A percentile compares a stretch with the other conserved stretches of the same genome.
Conservation (phyloP, 202 grass and related monocot species). For the Zizania palustris region DNA sequence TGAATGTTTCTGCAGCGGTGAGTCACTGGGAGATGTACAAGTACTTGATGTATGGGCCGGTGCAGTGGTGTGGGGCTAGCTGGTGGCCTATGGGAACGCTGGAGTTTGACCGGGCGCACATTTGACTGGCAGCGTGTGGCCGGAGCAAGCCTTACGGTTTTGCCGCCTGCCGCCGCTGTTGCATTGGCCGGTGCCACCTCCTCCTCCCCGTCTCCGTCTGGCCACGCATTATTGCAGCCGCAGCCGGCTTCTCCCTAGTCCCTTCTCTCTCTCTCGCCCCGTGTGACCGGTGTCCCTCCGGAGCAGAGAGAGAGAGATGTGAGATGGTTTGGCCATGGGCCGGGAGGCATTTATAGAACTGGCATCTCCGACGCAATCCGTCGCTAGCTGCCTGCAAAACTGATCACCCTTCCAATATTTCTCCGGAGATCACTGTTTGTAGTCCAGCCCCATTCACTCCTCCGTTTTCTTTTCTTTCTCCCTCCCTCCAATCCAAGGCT, state of each 20-base stretch:
- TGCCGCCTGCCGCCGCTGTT: slow-evolving; percentile 38
- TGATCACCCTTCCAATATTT: too few species aligned
- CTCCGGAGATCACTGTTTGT: too few species aligned
- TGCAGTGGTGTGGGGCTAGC: too few species aligned
- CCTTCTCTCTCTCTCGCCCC: not conserved
- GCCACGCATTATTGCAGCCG: slow-evolving; percentile 44
- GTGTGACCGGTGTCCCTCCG: not conserved
- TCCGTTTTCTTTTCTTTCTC: too few species aligned
- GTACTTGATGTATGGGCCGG: too few species aligned
- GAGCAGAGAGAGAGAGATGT: not conserved
- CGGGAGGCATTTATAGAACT: too few species aligned
- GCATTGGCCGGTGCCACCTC: slow-evolving; percentile 41
- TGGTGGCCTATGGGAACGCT: not conserved
- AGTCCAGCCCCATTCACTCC: not conserved
- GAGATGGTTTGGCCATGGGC: too few species aligned
- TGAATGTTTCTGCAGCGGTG: too few species aligned
- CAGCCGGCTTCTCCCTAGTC: not conserved
- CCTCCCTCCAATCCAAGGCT: too few species aligned
- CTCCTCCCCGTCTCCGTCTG: not conserved
- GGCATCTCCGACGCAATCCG: too few species aligned
- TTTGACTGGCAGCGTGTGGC: not conserved
- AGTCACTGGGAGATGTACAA: too few species aligned
- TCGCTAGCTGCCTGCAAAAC: too few species aligned
- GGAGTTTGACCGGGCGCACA: slow-evolving; percentile 39
- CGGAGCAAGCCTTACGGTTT: slow-evolving; percentile 54